Conservation (phyloP, 78 protist species). For the Cavenderia fasciculata region DNA sequence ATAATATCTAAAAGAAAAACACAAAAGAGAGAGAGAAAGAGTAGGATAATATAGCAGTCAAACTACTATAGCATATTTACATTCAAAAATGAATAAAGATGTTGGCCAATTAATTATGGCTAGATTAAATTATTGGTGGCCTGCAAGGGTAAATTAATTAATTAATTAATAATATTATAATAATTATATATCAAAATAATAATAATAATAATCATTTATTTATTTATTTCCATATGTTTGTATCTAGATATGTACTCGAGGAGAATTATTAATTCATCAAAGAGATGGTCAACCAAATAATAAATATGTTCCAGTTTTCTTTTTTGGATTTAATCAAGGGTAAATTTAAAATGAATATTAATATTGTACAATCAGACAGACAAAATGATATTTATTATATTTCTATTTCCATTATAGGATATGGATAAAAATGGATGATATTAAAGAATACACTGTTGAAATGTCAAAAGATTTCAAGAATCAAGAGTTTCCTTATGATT, state of each 20-base stretch:
- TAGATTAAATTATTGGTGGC: conserved; percentile 67
- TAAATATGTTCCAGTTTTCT: neutral
- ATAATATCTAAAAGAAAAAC: too few species aligned
- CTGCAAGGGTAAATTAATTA: conserved; percentile 41
- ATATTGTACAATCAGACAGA: too few species aligned
- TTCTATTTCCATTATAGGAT: neutral
- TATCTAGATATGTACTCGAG: conserved; percentile 3
- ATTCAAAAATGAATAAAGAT: too few species aligned
- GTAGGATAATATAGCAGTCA: too few species aligned
- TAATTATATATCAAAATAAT: neutral
- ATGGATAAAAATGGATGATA: conserved; percentile 27
- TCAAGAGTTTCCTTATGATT: too few species aligned
- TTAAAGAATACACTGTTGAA: conserved; percentile 21
- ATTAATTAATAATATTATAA: neutral
- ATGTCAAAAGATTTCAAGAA: conserved; percentile 8
- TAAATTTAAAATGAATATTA: neutral
- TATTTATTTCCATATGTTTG: neutral
- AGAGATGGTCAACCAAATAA: neutral
- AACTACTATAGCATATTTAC: too few species aligned
- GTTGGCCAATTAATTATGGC: too few species aligned
- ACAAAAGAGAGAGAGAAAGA: too few species aligned
- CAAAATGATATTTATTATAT: neutral
- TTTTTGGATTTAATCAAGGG: conserved; percentile 40
- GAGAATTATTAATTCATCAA: too few species aligned
- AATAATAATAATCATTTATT: neutral